Base-by-base conservation (phyloP, 1,284 basidiomycete genomes). In the Moesziomyces antarcticus region DNA sequence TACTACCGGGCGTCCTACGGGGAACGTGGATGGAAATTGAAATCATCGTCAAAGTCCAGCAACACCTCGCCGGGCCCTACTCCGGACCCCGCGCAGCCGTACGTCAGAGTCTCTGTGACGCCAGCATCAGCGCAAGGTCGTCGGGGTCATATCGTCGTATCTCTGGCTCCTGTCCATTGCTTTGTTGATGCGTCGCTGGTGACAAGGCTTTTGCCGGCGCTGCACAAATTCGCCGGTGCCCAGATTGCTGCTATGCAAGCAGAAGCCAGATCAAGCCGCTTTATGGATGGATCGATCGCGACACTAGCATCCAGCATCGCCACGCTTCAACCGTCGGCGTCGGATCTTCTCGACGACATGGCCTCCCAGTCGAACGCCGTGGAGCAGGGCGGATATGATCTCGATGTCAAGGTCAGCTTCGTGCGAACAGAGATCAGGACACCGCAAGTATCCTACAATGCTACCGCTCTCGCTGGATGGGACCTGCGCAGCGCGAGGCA, bases 11-110 rank as follows among this genome's bases (percentile, higher is more conserved):
- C 69, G 16, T 43, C 59, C 8, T 75, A 57, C 24, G 72, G 75
- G 2, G 77, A 79, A 9, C 68, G 63, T 3, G 75, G 65, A 11
- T 79, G 77, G 77, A 77, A 78, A 59, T 21, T 79, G 40, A 68
- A 59, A 35, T 13, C 56, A 18, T 24, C 49, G 3, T 21, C 57
- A 14, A 70, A 48, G 33, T 9, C 27, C n/a, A 37, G 33, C 25
- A 35, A 8, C 21, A 25, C 40, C 20, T 20, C 44, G 5, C 61
- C 46, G 16, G 14, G 33, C 27, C 45, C 42, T 18, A 11, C 16
- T n/a, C 13, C 50, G 5, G 64, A 64, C 5, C 16, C 30, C 18
- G 7, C 44, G 16, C 20, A 50, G 18, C 53, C 53, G 1, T 25
- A 20, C 24, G 27, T 68, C 18, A 21, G 24, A 18, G 25, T 64